phyloP scores from a whole-genome alignment of 257 asterid genomes.

The Solanum sejunctum region DNA sequence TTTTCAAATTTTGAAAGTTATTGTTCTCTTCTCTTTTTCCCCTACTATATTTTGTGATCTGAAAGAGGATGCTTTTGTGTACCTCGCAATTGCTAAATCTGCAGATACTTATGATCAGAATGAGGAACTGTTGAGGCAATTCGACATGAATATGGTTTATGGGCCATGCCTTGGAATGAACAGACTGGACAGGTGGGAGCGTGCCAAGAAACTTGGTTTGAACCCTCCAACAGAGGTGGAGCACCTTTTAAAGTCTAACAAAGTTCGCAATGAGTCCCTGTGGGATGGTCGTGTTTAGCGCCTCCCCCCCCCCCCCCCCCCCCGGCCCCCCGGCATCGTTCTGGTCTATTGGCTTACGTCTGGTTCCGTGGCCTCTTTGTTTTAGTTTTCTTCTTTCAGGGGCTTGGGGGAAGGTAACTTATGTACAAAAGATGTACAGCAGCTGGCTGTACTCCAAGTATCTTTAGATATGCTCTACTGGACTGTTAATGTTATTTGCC shows the following conservation, averaged over 20 bases:
- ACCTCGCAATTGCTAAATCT: background rate
- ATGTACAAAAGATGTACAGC: background rate
- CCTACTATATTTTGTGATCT: background rate
- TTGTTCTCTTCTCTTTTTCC: background rate
- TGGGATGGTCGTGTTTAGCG: constrained; percentile 4
- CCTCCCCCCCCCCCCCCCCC: background rate
- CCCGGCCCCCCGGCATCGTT: background rate
- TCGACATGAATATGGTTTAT: constrained; percentile 15
- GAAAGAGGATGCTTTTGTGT: background rate
- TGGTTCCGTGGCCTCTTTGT: background rate
- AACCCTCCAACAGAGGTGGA: constrained; percentile 13
- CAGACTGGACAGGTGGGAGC: constrained; percentile 16
- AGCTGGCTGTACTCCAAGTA: background rate
- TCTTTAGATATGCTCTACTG: background rate
- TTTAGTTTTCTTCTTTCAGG: background rate
- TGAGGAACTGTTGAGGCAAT: constrained; percentile 16
- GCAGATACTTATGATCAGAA: constrained; percentile 9
- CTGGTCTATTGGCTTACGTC: background rate
- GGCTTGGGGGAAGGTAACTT: background rate
- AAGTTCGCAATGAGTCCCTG: background rate
- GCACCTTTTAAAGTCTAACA: background rate
- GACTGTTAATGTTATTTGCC: background rate
- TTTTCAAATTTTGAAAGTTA: background rate
- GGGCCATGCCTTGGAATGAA: constrained; percentile 23
- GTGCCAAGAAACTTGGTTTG: constrained; percentile 13